A percentile compares a stretch with the other conserved stretches of the same genome.
Evolutionary conservation across 148 eudicot species (phyloP).

Genomic region (Salicornia ramosissima): DNA sequence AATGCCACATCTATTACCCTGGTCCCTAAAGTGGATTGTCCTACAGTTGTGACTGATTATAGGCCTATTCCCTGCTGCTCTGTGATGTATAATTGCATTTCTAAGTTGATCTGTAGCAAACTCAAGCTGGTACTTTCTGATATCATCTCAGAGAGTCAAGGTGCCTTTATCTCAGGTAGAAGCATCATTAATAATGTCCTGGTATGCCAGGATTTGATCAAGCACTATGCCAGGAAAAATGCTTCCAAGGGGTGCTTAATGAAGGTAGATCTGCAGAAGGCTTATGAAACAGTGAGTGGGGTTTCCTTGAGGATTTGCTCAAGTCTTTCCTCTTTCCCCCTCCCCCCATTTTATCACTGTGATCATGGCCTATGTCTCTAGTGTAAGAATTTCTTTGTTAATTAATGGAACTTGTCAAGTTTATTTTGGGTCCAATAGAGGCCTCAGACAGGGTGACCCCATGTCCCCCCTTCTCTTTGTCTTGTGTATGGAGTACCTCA

Average conservation of each 20-base stretch:
- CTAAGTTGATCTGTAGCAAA: neutral
- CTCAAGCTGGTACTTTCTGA: neutral
- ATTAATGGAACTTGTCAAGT: neutral
- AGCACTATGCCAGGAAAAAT: no score
- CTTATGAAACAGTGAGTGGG: neutral
- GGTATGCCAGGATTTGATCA: no score
- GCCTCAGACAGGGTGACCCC: neutral
- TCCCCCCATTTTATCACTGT: neutral
- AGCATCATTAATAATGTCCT: no score
- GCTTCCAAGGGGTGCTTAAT: no score
- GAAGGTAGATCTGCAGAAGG: no score
- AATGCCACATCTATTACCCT: neutral
- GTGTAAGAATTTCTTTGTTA: neutral
- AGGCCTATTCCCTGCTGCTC: neutral
- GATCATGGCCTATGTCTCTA: neutral
- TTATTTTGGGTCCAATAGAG: neutral
- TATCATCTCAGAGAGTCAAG: neutral
- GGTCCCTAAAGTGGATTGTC: neutral
- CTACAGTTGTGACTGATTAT: neutral
- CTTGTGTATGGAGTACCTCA: no score
- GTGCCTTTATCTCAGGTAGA: no score
- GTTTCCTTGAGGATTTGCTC: neutral
- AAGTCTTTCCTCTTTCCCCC: neutral
- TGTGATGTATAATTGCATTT: no score
- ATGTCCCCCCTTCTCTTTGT: neutral